Evolutionary conservation across 2,329 filamentous ascomycete species (phyloP).

Genomic region (Laburnicola sp.): DNA sequence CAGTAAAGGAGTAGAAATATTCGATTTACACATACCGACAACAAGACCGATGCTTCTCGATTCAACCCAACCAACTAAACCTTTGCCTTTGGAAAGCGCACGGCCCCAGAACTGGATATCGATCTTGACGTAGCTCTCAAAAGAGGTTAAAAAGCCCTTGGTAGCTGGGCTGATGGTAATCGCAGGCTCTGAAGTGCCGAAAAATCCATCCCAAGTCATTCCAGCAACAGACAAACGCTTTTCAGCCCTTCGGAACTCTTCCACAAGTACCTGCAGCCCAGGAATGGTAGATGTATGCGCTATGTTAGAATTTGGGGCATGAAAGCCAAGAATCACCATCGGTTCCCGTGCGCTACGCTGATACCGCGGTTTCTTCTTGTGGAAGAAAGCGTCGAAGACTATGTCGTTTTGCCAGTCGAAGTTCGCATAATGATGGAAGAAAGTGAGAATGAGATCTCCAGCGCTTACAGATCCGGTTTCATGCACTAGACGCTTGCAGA

Average conservation of each 20-base stretch:
- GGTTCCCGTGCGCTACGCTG: conserved; percentile 61
- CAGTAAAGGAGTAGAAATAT: neutral
- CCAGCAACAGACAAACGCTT: conserved; percentile 40
- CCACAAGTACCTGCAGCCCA: conserved; percentile 55
- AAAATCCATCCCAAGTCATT: conserved; percentile 37
- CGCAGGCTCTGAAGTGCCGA: conserved; percentile 5
- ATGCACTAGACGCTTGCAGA: conserved; percentile 56
- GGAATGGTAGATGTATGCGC: conserved; percentile 58
- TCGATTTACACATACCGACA: conserved; percentile 53
- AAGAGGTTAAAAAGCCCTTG: conserved; percentile 54
- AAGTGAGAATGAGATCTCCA: conserved; percentile 59
- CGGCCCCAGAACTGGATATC: conserved; percentile 68
- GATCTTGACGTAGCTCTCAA: conserved; percentile 62
- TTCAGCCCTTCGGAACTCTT: conserved; percentile 57
- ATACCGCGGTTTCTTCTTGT: conserved; percentile 49
- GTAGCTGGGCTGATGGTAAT: neutral
- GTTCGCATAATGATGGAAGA: conserved; percentile 64
- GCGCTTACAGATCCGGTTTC: conserved; percentile 46
- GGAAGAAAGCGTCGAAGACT: conserved; percentile 64
- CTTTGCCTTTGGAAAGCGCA: conserved; percentile 57
- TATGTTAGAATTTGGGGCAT: conserved; percentile 64
- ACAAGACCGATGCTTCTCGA: conserved; percentile 62
- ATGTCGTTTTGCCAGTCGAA: conserved; percentile 62
- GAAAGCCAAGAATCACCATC: conserved; percentile 65
- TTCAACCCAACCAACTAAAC: conserved; percentile 66